These are phyloP conservation scores for Cubamyces lactineus DNA, from an alignment of 768 basidiomycete species.

Conservation along the genomic window DNA sequence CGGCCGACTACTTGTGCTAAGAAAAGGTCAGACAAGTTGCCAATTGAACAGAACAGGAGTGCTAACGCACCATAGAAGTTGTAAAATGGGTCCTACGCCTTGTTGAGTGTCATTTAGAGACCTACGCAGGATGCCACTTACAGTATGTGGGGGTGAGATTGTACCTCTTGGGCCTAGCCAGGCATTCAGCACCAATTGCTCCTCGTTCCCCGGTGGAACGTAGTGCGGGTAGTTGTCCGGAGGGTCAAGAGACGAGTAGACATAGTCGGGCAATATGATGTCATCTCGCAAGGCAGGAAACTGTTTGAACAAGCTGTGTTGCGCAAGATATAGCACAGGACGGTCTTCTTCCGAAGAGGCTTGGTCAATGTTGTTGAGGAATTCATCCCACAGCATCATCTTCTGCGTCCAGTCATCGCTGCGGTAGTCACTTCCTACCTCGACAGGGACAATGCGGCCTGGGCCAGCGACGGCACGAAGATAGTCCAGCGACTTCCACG, in stretches of 20 bases:
- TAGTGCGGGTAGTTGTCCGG: constrained; percentile 54
- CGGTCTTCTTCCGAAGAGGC: constrained; percentile 23
- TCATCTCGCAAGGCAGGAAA: constrained; percentile 80
- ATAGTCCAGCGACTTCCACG: constrained; percentile 75
- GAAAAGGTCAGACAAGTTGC: neutral
- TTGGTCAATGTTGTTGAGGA: constrained; percentile 53
- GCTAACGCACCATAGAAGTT: constrained; percentile 78
- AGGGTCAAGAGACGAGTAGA: constrained; percentile 62
- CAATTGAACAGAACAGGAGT: neutral
- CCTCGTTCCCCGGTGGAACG: constrained; percentile 63
- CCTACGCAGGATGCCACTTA: constrained; percentile 42
- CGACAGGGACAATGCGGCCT: constrained; percentile 87
- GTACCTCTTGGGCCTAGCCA: constrained; percentile 86
- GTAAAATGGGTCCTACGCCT: constrained; percentile 83
- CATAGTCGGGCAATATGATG: constrained; percentile 86
- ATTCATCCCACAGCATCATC: constrained; percentile 77
- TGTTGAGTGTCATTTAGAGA: constrained; percentile 19
- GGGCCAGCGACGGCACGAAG: constrained; percentile 72
- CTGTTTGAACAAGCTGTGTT: constrained; percentile 84
- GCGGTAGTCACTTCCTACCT: constrained; percentile 86
- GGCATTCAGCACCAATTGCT: constrained; percentile 68
- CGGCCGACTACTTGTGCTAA: constrained; percentile 86
- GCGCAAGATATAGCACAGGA: constrained; percentile 78
- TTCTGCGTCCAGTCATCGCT: constrained; percentile 78
- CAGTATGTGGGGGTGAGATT: constrained; percentile 87